Evolutionary conservation across 2,329 filamentous ascomycete species (phyloP), one percentile per base, ranked within the genome.

Genomic region (Fusarium citri): DNA sequence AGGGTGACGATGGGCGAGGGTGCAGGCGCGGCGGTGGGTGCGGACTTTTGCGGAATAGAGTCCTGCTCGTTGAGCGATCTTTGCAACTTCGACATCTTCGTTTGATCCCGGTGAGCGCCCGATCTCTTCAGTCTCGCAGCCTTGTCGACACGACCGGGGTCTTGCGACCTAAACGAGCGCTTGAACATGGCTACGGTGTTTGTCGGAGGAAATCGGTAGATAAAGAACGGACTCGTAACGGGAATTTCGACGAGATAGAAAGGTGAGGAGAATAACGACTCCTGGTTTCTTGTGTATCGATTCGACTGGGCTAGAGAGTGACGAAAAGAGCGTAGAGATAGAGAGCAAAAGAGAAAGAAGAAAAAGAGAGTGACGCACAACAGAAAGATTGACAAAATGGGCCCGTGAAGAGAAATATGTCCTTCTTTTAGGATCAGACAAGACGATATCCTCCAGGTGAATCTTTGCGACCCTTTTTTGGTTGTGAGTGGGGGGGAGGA

Each of bases 1-100:
- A 98, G 85, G 65, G 94, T 97, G 82, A 97, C 87, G 81, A 97
- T 97, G 77, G 94, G 92, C 67, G 88, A 89, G 69, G 85, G 83
- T 48, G 82, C 74, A 23, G 76, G 73, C 51, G 72, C 69, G 23
- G 48, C 28, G 64, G 73, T 47, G 7, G 48, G 59, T 43, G 64
- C 50, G 50, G 66, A 57, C 64, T 64, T 75, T 46, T 71, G 67
- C 10, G 67, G 43, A 23, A 80, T 80, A 69, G 80, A 76, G 71
- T 82, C 80, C 70, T 86, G 81, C 76, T 87, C 84, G 66, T 91
- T 89, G 81, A 94, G 86, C 83, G 92, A 94, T 85, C 92, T 91
- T 83, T 95, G 91, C 88, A 97, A 87, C 88, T 93, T 96, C 87
- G 88, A 87, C 78, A 91, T 85, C 87, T 94, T 96, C 82, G 90